Evolutionary conservation across 768 basidiomycete species (phyloP), one percentile per base, ranked within the genome.

Genomic region (Cubamyces lactineus): DNA sequence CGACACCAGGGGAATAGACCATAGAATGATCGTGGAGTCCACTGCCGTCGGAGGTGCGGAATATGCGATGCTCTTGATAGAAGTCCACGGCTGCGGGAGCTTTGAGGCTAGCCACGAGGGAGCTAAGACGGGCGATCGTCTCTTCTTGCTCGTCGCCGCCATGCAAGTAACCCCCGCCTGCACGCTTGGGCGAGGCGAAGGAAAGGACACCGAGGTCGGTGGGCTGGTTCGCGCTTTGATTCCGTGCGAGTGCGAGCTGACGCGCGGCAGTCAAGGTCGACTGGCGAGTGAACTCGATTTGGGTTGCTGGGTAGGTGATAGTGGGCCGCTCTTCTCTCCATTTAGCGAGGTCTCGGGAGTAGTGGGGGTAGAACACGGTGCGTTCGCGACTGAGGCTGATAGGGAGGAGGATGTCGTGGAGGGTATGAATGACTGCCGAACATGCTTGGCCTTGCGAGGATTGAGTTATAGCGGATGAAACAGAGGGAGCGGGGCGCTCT

Each of bases 141-240:
- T 81, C 80, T 49, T 81, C 80, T 67, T 80, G 80, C 52, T 80
- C 81, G 59, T 79, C 74, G 15, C 78, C 78, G 40, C 81, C 81
- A 41, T 74, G 74, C 48, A 79, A 65, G 61, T 74, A 80, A n/a
- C 77, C 77, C 30, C 80, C 80, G 26, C 78, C 78, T 13, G 78
- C 76, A 59, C 76, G 76, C 68, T 78, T 80, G 13, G 78, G 72
- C 49, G 78, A 79, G 11, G 78, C 76, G 67, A 74, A 78, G 43
- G 79, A 80, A 5, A 80, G 67, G n/a, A 80, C 67, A 24, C 79
- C 79, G 23, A 80, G 61, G 13, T 66, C 69, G 12, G 73, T 71
- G 1, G 54, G 46, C 21, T 15, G 19, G 8, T 60, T 65, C n/a
- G 72, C 46, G 41, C 47, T 48, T 16, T 69, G 30, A 62, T 62